Conservation (phyloP, 2,329 filamentous ascomycete species). For the Ophiostoma australiae region DNA sequence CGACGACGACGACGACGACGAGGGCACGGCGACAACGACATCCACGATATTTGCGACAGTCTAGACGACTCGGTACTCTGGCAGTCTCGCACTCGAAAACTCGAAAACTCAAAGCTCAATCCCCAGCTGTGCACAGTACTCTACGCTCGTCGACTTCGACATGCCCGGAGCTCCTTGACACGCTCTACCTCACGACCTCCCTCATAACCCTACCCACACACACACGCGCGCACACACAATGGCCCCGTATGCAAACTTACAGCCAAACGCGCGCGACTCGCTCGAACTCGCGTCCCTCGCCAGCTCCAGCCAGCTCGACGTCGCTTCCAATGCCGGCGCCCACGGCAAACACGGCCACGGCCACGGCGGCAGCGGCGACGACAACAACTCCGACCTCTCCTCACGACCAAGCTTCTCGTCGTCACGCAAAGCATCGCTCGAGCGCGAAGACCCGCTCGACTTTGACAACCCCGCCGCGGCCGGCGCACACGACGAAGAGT, state of each 20-base stretch:
- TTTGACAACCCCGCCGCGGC: slow-evolving; percentile 50
- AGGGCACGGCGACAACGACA: not conserved
- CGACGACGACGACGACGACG: not conserved
- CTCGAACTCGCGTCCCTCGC: slow-evolving; percentile 94
- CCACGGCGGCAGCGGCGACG: slow-evolving; percentile 51
- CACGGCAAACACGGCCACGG: not conserved
- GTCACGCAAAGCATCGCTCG: slow-evolving; percentile 84
- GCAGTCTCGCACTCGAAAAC: not conserved
- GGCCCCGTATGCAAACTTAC: slow-evolving; percentile 42
- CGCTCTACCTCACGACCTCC: not conserved
- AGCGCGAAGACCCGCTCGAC: slow-evolving; percentile 76
- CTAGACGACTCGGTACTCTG: not conserved
- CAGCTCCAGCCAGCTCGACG: slow-evolving; percentile 63
- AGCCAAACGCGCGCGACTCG: slow-evolving; percentile 68
- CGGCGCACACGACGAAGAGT: slow-evolving; percentile 37
- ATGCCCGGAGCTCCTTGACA: not conserved
- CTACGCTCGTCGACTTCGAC: not conserved
- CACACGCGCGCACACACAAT: slow-evolving; percentile 32
- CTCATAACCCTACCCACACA: not conserved
- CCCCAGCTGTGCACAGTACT: not conserved
- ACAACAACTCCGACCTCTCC: slow-evolving; percentile 44
- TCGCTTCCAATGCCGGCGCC: slow-evolving; percentile 58
- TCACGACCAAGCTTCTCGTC: slow-evolving; percentile 85
- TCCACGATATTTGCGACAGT: not conserved
- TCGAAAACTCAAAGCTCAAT: not conserved